Conservation (phyloP, 2,329 filamentous ascomycete genomes). For the Xylaria sp. region DNA sequence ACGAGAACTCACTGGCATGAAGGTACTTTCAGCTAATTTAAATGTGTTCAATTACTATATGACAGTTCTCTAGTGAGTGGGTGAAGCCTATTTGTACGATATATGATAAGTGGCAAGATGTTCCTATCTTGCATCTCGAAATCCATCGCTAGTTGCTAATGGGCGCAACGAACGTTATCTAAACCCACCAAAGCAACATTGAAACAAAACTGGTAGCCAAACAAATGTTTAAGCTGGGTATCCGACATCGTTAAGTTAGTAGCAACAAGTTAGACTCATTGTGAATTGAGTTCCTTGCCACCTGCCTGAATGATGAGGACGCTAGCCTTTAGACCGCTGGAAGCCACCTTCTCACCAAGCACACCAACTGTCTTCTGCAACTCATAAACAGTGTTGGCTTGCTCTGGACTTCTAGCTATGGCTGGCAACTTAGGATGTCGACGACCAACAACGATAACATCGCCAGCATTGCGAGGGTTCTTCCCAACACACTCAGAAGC, state of each 20-base stretch:
- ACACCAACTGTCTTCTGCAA: constrained; percentile 61
- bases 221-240: background rate
- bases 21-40: no score
- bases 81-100: background rate
- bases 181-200: background rate
- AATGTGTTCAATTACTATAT: background rate
- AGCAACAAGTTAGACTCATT: background rate
- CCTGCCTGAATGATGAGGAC: constrained; percentile 72
- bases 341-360: constrained; percentile 65
- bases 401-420: constrained; percentile 27
- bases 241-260: background rate
- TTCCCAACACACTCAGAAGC: constrained; percentile 66
- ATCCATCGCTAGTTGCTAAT: background rate
- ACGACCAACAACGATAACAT: constrained; percentile 72
- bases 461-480: constrained; percentile 68
- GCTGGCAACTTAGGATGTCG: constrained; percentile 45
- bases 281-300: constrained; percentile 27
- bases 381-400: constrained; percentile 43
- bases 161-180: background rate
- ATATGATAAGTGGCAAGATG: background rate
- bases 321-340: constrained; percentile 66
- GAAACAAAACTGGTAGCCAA: background rate
- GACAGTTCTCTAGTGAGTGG: background rate
- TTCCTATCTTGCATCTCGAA: background rate
- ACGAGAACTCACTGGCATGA: no score